phyloP scores from a whole-genome alignment of 768 basidiomycete genomes.

The Trametes sanguinea region DNA sequence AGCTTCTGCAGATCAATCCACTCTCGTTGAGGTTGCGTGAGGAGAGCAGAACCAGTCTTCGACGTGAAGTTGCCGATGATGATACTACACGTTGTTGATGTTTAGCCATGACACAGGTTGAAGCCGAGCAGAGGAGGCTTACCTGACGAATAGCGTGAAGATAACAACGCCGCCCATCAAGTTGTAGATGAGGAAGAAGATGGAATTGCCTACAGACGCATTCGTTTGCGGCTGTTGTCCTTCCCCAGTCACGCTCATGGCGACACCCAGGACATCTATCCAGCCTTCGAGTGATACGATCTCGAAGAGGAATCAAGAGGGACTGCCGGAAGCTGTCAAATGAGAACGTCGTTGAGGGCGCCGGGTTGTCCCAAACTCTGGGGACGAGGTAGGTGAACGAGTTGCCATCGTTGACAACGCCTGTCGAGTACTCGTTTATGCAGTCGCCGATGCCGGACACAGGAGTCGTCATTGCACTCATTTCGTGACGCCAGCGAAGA shows the following conservation, averaged over 20 bases:
- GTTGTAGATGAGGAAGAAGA: slow-evolving; percentile 92
- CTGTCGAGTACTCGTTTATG: slow-evolving; percentile 60
- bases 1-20: slow-evolving; percentile 94
- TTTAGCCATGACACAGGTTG: background rate
- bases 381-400: slow-evolving; percentile 75
- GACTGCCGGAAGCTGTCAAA: slow-evolving; percentile 87
- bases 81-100: slow-evolving; percentile 55
- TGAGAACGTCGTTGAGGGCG: slow-evolving; percentile 79
- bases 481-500: slow-evolving; percentile 87
- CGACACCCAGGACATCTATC: slow-evolving; percentile 88
- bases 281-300: slow-evolving; percentile 96
- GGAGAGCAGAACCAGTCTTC: slow-evolving; percentile 81
- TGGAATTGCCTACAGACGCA: slow-evolving; percentile 76
- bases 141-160: slow-evolving; percentile 90
- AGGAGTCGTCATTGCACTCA: slow-evolving; percentile 71
- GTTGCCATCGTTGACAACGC: slow-evolving; percentile 58
- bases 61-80: slow-evolving; percentile 93
- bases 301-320: slow-evolving; percentile 92
- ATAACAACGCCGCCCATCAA: slow-evolving; percentile 89
- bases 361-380: slow-evolving; percentile 87
- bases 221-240: slow-evolving; percentile 73
- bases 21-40: slow-evolving; percentile 85
- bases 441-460: slow-evolving; percentile 64
- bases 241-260: slow-evolving; percentile 72
- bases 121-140: slow-evolving; percentile 24